Evolutionary conservation across 2,329 filamentous ascomycete genomes (phyloP).

Genomic region (Ophiostoma ulmi): DNA sequence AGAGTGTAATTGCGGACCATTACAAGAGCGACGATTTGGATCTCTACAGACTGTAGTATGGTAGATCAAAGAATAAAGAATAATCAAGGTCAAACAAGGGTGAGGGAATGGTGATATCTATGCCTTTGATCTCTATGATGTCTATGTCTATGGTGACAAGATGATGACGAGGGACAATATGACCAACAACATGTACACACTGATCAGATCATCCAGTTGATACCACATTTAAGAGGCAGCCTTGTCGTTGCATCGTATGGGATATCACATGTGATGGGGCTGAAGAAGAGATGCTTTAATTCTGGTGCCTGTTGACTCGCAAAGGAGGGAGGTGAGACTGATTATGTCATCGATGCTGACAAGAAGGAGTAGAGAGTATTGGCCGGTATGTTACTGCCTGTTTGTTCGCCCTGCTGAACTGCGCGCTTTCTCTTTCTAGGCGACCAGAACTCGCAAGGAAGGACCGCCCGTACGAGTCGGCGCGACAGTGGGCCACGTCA

Average conservation of each 20-base stretch:
- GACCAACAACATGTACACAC: too few relatives aligned
- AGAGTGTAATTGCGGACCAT: conserved; percentile 32
- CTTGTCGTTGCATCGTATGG: too few relatives aligned
- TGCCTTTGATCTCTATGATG: too few relatives aligned
- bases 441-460: not conserved
- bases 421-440: not conserved
- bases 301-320: not conserved
- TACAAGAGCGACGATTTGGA: conserved; percentile 31
- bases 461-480: not conserved
- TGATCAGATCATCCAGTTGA: too few relatives aligned
- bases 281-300: not conserved
- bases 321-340: not conserved
- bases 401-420: not conserved
- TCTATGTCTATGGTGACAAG: too few relatives aligned
- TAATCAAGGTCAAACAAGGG: not conserved
- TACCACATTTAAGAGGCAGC: too few relatives aligned
- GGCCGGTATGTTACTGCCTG: not conserved
- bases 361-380: not conserved
- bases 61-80: not conserved
- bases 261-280: too few relatives aligned
- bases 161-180: too few relatives aligned
- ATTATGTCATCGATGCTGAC: not conserved
- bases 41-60: conserved; percentile 19
- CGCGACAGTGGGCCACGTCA: not conserved
- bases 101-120: too few relatives aligned